These are phyloP conservation scores for Chionographis japonica DNA, from an alignment of 106 monocot species.

Conservation along the genomic window DNA sequence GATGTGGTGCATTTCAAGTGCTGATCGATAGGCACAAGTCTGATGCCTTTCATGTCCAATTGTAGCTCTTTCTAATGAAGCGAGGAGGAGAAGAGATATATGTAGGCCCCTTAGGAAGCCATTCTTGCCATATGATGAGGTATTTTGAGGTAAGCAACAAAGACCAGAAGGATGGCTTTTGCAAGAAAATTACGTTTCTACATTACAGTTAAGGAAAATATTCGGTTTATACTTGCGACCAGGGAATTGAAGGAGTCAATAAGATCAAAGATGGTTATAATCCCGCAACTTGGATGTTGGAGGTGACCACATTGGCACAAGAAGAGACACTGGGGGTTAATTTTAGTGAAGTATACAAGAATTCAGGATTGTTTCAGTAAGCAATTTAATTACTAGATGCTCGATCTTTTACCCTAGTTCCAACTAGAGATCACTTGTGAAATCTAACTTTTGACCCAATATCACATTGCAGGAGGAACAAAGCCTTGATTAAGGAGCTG, in stretches of 20 bases:
- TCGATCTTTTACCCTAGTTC: not conserved
- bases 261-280: conserved; percentile 32
- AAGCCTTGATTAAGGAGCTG: conserved; percentile 21
- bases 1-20: too few relatives aligned
- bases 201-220: not conserved
- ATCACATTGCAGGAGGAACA: conserved; percentile 20
- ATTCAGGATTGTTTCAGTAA: conserved; percentile 25
- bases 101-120: conserved; percentile 33
- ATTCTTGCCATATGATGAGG: conserved; percentile 29
- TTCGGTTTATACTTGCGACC: not conserved
- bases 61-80: conserved; percentile 32
- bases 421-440: not conserved
- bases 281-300: conserved; percentile 38
- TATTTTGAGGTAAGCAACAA: conserved; percentile 28
- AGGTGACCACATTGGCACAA: conserved; percentile 18
- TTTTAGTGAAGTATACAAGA: conserved; percentile 19
- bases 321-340: conserved; percentile 13
- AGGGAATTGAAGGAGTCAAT: conserved; percentile 23
- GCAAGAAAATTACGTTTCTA: not conserved
- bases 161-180: not conserved
- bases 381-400: not conserved
- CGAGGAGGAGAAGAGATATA: conserved; percentile 47
- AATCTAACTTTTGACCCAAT: not conserved
- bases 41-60: not conserved
- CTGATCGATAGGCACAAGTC: too few relatives aligned